Percentiles rank a stretch among this genome's conserved stretches.
phyloP scores from a whole-genome alignment of 2,329 filamentous ascomycete species.

The Calonectria pauciramosa region DNA sequence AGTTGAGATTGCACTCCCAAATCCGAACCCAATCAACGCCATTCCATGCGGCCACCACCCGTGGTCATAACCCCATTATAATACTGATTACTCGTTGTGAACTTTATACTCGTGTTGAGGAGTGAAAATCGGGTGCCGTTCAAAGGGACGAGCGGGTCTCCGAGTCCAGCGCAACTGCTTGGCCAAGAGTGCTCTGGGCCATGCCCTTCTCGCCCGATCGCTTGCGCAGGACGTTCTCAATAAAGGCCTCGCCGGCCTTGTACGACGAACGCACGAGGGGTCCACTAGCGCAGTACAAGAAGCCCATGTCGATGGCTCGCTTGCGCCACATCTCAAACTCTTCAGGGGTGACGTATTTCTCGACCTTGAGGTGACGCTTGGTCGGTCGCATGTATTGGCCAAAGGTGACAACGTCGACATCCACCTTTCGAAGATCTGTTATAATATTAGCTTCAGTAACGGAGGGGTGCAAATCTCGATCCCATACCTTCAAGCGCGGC shows the following conservation, averaged over 20 bases:
- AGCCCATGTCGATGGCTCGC: conserved; percentile 92
- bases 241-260: conserved; percentile 98
- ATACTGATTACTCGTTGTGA: conserved; percentile 22
- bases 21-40: conserved; percentile 43
- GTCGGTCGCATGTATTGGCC: conserved; percentile 99
- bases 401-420: conserved; percentile 96
- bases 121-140: conserved; percentile 12
- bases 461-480: not conserved
- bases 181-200: conserved; percentile 51
- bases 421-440: conserved; percentile 79
- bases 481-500: conserved; percentile 77
- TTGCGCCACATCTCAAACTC: conserved; percentile 93
- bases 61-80: conserved; percentile 42
- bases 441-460: conserved; percentile 29
- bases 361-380: conserved; percentile 96
- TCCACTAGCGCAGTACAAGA: conserved; percentile 95
- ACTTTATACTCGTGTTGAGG: not conserved
- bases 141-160: conserved; percentile 43
- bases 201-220: conserved; percentile 64
- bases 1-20: conserved; percentile 44
- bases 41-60: conserved; percentile 40
- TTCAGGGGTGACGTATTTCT: conserved; percentile 93
- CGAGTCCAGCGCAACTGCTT: conserved; percentile 56
- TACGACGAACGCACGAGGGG: conserved; percentile 95
- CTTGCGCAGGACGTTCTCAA: conserved; percentile 97